Conservation (phyloP, 768 basidiomycete genomes). For the Trametes cubensis region DNA sequence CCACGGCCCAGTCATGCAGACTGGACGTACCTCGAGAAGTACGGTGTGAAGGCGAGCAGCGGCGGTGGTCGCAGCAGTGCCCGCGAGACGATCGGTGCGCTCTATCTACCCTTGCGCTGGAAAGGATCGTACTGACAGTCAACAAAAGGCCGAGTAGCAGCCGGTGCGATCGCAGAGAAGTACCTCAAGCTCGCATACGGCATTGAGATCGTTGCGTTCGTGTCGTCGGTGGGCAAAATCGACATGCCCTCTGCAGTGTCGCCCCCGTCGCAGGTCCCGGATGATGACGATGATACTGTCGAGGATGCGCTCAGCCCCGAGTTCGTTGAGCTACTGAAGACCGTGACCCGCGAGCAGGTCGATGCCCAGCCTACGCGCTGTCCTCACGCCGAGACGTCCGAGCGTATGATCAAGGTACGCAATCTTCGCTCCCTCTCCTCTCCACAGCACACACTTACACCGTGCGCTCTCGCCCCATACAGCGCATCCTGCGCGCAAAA, state of each 20-base stretch:
- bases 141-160: conserved; percentile 84
- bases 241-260: conserved; percentile 63
- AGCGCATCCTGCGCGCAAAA: conserved; percentile 96
- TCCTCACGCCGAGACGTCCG: conserved; percentile 86
- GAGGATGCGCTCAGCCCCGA: conserved; percentile 82
- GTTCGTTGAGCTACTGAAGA: conserved; percentile 76
- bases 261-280: conserved; percentile 43
- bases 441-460: conserved; percentile 3
- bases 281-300: conserved; percentile 52
- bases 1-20: conserved; percentile 98
- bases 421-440: not conserved
- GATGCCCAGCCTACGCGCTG: conserved; percentile 88
- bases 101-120: not conserved
- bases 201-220: conserved; percentile 96
- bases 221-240: conserved; percentile 93
- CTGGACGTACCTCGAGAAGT: conserved; percentile 97
- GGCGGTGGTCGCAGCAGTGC: conserved; percentile 96
- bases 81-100: conserved; percentile 90
- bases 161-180: conserved; percentile 96
- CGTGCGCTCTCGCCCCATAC: conserved; percentile 2
- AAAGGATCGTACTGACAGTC: not conserved
- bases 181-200: conserved; percentile 87
- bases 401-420: conserved; percentile 83
- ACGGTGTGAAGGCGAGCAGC: conserved; percentile 95
- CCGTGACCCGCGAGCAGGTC: conserved; percentile 83